Evolutionary conservation across 2,329 filamentous ascomycete genomes (phyloP).

Genomic region (Paecilomyces dactylethromorphus): DNA sequence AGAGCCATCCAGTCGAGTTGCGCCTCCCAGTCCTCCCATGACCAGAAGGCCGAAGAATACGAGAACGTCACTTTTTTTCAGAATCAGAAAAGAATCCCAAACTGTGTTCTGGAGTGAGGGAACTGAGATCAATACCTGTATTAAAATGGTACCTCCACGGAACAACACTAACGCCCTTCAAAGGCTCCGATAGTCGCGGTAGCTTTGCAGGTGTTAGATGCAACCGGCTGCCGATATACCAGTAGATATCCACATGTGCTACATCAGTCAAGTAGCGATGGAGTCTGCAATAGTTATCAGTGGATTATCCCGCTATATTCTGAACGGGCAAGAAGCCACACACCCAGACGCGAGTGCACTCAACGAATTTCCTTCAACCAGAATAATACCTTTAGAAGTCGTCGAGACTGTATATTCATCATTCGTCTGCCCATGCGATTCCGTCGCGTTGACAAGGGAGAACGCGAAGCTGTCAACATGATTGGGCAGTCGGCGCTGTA

Average conservation of each 20-base stretch:
- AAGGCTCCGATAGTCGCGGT: slow-evolving; percentile 21
- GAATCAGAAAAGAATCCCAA: not conserved
- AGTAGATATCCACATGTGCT: slow-evolving; percentile 41
- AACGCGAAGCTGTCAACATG: slow-evolving; percentile 16
- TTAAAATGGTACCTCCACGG: slow-evolving; percentile 48
- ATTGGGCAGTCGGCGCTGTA: slow-evolving; percentile 16
- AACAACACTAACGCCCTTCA: slow-evolving; percentile 37
- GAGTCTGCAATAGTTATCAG: slow-evolving; percentile 19
- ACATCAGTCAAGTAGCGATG: slow-evolving; percentile 36
- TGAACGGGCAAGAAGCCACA: not conserved
- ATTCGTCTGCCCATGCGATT: slow-evolving; percentile 4
- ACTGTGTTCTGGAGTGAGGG: not conserved
- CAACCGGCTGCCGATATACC: slow-evolving; percentile 40
- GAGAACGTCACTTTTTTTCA: slow-evolving; percentile 41
- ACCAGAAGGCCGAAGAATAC: slow-evolving; percentile 47
- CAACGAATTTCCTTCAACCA: slow-evolving; percentile 25
- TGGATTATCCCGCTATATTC: not conserved
- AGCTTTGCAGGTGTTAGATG: slow-evolving; percentile 25
- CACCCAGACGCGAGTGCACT: slow-evolving; percentile 30
- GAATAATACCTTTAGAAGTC: slow-evolving; percentile 18
- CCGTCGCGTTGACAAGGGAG: slow-evolving; percentile 7
- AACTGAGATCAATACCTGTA: slow-evolving; percentile 28
- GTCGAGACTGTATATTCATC: slow-evolving; percentile 16
- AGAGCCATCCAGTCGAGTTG: slow-evolving; percentile 49
- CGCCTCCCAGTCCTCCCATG: slow-evolving; percentile 49